These are phyloP conservation scores for Magnolia officinalis DNA, from an alignment of 164 flowering plant species.

Conservation along the genomic window DNA sequence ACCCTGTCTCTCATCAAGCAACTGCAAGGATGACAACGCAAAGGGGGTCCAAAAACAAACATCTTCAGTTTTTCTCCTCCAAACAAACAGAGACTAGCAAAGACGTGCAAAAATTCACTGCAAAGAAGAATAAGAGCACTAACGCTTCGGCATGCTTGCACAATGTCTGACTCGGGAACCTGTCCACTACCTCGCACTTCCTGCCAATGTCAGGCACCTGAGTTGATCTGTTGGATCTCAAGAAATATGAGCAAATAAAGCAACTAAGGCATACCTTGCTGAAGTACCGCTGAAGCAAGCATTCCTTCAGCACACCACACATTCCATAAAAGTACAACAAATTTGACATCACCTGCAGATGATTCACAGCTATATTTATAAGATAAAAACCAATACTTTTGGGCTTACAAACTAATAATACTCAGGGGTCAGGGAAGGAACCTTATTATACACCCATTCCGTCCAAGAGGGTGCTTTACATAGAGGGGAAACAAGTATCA, in stretches of 20 bases:
- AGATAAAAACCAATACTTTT: background rate
- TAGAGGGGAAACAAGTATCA: constrained; percentile 69
- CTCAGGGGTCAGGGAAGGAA: constrained; percentile 3
- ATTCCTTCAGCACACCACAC: constrained; percentile 75
- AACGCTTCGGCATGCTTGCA: constrained; percentile 81
- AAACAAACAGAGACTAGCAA: no score
- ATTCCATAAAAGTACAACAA: constrained; percentile 83
- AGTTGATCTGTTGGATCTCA: background rate
- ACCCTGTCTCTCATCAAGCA: constrained; percentile 77
- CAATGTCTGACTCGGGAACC: constrained; percentile 73
- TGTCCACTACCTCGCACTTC: constrained; percentile 68
- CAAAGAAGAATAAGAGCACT: constrained; percentile 22
- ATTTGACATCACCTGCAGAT: constrained; percentile 71
- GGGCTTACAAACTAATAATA: background rate
- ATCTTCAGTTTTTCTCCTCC: no score
- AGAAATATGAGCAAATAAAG: background rate
- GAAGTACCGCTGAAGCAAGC: constrained; percentile 74
- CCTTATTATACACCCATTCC: constrained; percentile 75
- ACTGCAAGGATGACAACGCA: constrained; percentile 34
- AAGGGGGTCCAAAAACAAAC: background rate
- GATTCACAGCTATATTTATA: background rate
- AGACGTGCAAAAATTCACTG: background rate
- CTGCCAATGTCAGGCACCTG: constrained; percentile 27
- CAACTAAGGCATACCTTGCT: constrained; percentile 56
- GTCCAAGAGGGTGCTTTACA: constrained; percentile 74